Evolutionary conservation across 805 yeast genomes (phyloP).

Genomic region (Naumovozyma dairenensis): DNA sequence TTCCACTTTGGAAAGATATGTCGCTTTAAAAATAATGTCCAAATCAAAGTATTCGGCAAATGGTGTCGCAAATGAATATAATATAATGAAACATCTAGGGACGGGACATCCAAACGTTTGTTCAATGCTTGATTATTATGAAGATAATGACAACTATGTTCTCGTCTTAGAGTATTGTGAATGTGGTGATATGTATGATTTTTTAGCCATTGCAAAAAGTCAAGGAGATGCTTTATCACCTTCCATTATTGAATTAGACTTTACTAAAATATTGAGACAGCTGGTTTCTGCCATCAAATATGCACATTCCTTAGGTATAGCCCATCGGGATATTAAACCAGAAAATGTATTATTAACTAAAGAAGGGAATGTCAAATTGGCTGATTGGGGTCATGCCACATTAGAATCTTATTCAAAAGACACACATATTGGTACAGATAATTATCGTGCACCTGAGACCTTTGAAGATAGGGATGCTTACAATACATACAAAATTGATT

Average conservation of each 20-base stretch:
- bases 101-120: constrained; percentile 43
- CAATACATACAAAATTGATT: constrained; percentile 68
- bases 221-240: constrained; percentile 10
- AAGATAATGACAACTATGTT: constrained; percentile 41
- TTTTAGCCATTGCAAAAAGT: constrained; percentile 18
- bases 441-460: constrained; percentile 90
- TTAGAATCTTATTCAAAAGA: constrained; percentile 23
- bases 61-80: constrained; percentile 17
- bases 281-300: constrained; percentile 41
- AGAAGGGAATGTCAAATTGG: constrained; percentile 46
- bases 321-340: constrained; percentile 67
- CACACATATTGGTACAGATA: constrained; percentile 60
- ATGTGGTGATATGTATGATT: constrained; percentile 60
- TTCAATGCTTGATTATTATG: constrained; percentile 46
- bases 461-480: constrained; percentile 36
- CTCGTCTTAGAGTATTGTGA: constrained; percentile 59
- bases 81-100: constrained; percentile 34
- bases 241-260: constrained; percentile 16
- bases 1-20: constrained; percentile 12
- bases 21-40: constrained; percentile 24
- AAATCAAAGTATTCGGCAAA: constrained; percentile 12
- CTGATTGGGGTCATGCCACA: constrained; percentile 69
- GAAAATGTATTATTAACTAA: constrained; percentile 52
- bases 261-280: constrained; percentile 38
- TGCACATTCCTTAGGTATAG: constrained; percentile 50